Evolutionary conservation across 805 yeast species (phyloP).

Genomic region (Pichia cephalocereana): DNA sequence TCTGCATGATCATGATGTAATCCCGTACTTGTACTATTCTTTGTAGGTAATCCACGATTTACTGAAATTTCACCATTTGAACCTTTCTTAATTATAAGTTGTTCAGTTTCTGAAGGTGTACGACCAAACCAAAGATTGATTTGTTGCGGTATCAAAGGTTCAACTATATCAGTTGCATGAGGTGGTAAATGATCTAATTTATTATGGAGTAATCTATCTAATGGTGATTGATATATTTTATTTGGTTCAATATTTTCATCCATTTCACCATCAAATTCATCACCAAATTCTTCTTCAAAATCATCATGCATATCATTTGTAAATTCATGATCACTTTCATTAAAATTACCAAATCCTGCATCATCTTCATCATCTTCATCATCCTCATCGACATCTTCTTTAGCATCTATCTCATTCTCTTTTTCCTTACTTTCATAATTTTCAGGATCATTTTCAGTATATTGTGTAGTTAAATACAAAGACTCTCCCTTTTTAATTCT

Average conservation of each 20-base stretch:
- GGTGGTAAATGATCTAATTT: slow-evolving; percentile 31
- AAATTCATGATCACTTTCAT: slow-evolving; percentile 15
- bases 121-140: slow-evolving; percentile 67
- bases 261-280: slow-evolving; percentile 12
- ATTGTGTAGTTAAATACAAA: slow-evolving; percentile 63
- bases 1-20: slow-evolving; percentile 78
- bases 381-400: slow-evolving; percentile 16
- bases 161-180: slow-evolving; percentile 7
- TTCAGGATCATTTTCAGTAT: slow-evolving; percentile 37
- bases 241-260: slow-evolving; percentile 36
- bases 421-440: slow-evolving; percentile 15
- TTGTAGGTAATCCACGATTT: slow-evolving; percentile 47
- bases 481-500: slow-evolving; percentile 31
- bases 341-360: not conserved
- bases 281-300: slow-evolving; percentile 34
- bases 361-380: slow-evolving; percentile 13
- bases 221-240: slow-evolving; percentile 32
- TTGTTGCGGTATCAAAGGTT: slow-evolving; percentile 50
- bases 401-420: slow-evolving; percentile 18
- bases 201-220: slow-evolving; percentile 30
- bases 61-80: not conserved
- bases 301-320: slow-evolving; percentile 6
- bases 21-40: slow-evolving; percentile 53
- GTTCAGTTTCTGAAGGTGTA: slow-evolving; percentile 3
- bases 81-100: slow-evolving; percentile 20